phyloP scores from a whole-genome alignment of 2,329 filamentous ascomycete species.

The Fusarium longipes region DNA sequence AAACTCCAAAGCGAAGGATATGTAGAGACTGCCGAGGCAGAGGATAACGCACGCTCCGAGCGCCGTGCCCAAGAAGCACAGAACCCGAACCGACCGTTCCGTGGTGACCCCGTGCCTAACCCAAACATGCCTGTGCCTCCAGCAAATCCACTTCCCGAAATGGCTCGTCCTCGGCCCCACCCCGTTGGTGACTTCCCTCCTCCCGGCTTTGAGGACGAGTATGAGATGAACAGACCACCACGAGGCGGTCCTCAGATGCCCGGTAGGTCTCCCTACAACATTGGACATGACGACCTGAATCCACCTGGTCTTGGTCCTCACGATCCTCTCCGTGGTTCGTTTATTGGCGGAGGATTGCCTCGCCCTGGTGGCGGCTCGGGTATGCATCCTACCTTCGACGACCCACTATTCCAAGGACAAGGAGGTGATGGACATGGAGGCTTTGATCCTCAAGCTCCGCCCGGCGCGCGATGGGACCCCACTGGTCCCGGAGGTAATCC shows the following conservation, averaged over 20 bases:
- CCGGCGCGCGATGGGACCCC: constrained; percentile 92
- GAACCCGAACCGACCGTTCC: constrained; percentile 48
- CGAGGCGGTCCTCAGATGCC: constrained; percentile 50
- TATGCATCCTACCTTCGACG: constrained; percentile 97
- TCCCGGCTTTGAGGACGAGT: constrained; percentile 93
- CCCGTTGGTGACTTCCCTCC: constrained; percentile 83
- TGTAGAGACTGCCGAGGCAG: constrained; percentile 66
- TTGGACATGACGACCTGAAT: constrained; percentile 89
- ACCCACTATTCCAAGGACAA: constrained; percentile 77
- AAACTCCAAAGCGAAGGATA: constrained; percentile 82
- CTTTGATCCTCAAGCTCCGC: constrained; percentile 78
- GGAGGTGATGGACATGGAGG: constrained; percentile 49
- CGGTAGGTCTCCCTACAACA: constrained; percentile 70
- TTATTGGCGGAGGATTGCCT: constrained; percentile 70
- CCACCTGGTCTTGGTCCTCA: constrained; percentile 86
- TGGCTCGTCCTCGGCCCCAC: constrained; percentile 66
- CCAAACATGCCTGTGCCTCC: constrained; percentile 72
- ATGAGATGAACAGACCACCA: constrained; percentile 77
- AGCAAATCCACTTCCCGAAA: constrained; percentile 71
- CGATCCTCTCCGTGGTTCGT: constrained; percentile 79
- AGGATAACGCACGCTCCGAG: constrained; percentile 55
- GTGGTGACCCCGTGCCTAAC: constrained; percentile 62
- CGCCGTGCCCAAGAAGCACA: constrained; percentile 56
- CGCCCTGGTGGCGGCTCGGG: constrained; percentile 75
- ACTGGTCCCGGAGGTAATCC: constrained; percentile 73